Evolutionary conservation across 805 yeast species (phyloP), one percentile per base, ranked within the genome.

Genomic region (Metschnikowia arizonensis): DNA sequence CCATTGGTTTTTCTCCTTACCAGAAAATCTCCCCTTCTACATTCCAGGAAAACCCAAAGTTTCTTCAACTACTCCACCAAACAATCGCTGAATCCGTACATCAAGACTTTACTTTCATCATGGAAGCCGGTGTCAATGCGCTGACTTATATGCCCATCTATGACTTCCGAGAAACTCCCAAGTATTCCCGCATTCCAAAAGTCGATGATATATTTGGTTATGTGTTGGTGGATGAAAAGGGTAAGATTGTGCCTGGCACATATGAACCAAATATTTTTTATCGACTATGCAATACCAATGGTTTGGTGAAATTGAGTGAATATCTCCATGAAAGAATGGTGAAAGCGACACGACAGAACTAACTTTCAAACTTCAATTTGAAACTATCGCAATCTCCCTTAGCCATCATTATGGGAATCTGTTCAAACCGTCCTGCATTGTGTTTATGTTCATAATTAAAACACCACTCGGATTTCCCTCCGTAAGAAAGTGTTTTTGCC

Each of bases 171-270:
- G 77, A 73, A 38, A 73, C 79, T 1, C 88, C 91, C 1, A 66
- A 75, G 18, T 78, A 76, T 49, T 83, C 83, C 28, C 70, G 93
- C 52, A 76, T 74, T 11, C 88, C 91, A 1, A 85, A 82, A 17
- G 76, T 83, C 7, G 87, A 83, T 49, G 85, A 83, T 53, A 79
- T 81, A 1, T 69, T 80, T 42, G 95, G 95, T 1, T 83, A 82
- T 55, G 81, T 85, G 8, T 73, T 74, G 50, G 84, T 86, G 2
- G 76, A 76, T 50, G 61, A 50, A 1, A 58, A 70, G 2, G 85
- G 87, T 1, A 68, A 69, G 35, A 83, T 87, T 48, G 65, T 79
- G 1, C 69, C 70, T 1, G 74, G 65, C 1, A 67, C 79, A 15
- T 87, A 79, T 54, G 80, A 85, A 58, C 55, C 62, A 4, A 86